phyloP scores from a whole-genome alignment of 2,329 filamentous ascomycete species.

The Colletotrichum sublineola region DNA sequence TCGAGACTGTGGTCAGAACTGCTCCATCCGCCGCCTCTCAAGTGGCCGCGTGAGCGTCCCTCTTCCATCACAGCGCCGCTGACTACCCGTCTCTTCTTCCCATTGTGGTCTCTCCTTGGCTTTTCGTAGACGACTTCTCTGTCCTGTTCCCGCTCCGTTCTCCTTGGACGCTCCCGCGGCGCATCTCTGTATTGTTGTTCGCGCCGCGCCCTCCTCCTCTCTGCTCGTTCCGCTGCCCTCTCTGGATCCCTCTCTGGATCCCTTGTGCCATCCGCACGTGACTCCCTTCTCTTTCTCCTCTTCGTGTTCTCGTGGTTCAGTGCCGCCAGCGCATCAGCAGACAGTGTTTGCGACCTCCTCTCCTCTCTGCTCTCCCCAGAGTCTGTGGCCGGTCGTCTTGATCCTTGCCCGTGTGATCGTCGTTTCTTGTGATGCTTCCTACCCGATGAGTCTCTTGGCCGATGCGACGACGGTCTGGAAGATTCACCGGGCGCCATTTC shows the following conservation, averaged over 20 bases:
- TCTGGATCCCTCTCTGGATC: conserved; percentile 48
- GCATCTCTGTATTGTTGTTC: conserved; percentile 41
- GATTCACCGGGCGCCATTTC: conserved; percentile 54
- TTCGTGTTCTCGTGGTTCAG: conserved; percentile 71
- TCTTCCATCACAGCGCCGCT: conserved; percentile 80
- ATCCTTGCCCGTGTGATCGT: conserved; percentile 48
- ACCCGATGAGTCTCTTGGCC: conserved; percentile 48
- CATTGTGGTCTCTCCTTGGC: conserved; percentile 54
- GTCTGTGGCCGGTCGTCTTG: conserved; percentile 50
- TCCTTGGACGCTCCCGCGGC: conserved; percentile 27
- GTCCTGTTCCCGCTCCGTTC: conserved; percentile 46
- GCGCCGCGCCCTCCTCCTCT: conserved; percentile 43
- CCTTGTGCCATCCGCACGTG: conserved; percentile 50
- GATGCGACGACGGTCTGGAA: conserved; percentile 49
- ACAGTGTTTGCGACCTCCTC: conserved; percentile 52
- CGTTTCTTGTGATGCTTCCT: conserved; percentile 54
- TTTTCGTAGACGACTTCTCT: conserved; percentile 48
- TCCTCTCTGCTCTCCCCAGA: conserved; percentile 52
- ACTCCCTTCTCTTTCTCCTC: conserved; percentile 54
- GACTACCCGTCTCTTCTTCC: conserved; percentile 72
- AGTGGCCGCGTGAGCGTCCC: conserved; percentile 58
- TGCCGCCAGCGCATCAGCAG: conserved; percentile 72
- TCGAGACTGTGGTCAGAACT: conserved; percentile 62
- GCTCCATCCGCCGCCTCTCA: conserved; percentile 61
- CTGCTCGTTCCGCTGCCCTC: conserved; percentile 51